Conservation (phyloP, 495 filamentous ascomycete genomes). For the Daldinia caldariorum region DNA sequence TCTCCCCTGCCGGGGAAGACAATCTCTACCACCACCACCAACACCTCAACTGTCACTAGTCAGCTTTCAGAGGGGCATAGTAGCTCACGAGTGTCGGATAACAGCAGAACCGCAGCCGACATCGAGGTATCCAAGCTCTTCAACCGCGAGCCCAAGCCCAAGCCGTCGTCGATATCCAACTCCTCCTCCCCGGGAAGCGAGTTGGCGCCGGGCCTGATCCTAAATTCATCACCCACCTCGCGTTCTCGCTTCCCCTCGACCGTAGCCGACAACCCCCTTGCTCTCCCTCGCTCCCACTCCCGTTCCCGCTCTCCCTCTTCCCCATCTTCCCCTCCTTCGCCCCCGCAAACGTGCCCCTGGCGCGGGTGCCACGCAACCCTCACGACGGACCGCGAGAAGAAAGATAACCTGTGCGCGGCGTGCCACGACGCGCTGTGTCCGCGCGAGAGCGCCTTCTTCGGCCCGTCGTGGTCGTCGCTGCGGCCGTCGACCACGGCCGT, state of each 20-base stretch:
- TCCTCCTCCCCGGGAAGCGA: neutral
- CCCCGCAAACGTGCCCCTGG: constrained; percentile 56
- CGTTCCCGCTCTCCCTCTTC: constrained; percentile 46
- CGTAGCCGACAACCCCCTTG: neutral
- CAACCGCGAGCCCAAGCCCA: neutral
- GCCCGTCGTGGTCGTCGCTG: neutral
- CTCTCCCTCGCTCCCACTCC: constrained; percentile 47
- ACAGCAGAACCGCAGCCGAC: constrained; percentile 2
- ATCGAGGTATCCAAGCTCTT: neutral
- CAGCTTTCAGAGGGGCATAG: neutral
- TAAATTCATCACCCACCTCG: constrained; percentile 21
- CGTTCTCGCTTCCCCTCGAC: neutral
- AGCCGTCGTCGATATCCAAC: neutral
- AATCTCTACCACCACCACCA: neutral
- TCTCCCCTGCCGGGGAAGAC: constrained; percentile 7
- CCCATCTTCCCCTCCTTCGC: constrained; percentile 52
- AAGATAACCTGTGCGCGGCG: constrained; percentile 38
- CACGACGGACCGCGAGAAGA: constrained; percentile 2
- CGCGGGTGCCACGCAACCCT: constrained; percentile 31
- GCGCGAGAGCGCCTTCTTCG: constrained; percentile 39
- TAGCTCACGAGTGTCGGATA: neutral
- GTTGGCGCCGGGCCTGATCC: neutral
- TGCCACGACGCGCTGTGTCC: constrained; percentile 37
- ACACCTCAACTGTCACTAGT: no score
- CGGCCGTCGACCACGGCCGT: no score